A percentile compares a stretch with the other conserved stretches of the same genome.
phyloP scores from a whole-genome alignment of 106 monocot genomes.

The Agapanthus africanus region DNA sequence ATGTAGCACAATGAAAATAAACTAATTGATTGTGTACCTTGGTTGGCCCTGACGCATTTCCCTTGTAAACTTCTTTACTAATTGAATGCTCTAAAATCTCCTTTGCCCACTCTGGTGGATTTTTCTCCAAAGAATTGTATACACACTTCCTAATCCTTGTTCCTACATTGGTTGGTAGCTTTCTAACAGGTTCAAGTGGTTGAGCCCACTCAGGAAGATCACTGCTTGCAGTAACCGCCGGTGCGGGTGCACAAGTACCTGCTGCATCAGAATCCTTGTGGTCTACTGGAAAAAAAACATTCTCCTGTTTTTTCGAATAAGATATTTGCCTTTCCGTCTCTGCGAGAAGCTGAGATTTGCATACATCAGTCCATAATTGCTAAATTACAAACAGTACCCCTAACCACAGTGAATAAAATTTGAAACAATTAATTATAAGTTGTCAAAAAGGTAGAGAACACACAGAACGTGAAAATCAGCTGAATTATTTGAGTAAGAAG shows the following conservation, averaged over 20 bases:
- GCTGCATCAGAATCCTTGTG: conserved; percentile 39
- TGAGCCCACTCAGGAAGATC: conserved; percentile 84
- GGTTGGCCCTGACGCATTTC: conserved; percentile 97
- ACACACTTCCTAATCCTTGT: conserved; percentile 92
- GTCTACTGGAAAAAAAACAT: conserved; percentile 36
- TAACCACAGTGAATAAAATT: not conserved
- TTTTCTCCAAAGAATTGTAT: conserved; percentile 61
- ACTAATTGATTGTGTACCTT: conserved; percentile 47
- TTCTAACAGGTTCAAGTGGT: conserved; percentile 77
- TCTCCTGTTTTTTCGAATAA: conserved; percentile 25
- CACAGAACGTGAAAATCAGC: not conserved
- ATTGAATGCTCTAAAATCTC: conserved; percentile 88
- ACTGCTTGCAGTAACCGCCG: conserved; percentile 14
- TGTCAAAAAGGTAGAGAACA: not conserved
- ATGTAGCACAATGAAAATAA: not conserved
- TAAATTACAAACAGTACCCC: not conserved
- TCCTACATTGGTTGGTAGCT: conserved; percentile 96
- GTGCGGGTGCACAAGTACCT: conserved; percentile 21
- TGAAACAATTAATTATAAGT: not conserved
- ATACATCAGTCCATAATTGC: conserved; percentile 22
- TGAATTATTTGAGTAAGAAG: not conserved
- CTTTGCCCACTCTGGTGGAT: conserved; percentile 94
- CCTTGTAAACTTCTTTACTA: conserved; percentile 97
- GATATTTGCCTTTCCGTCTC: conserved; percentile 79
- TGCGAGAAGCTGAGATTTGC: conserved; percentile 82